These are phyloP conservation scores for Silene coronaria DNA, from an alignment of 179 eudicot genomes.

Conservation along the genomic window DNA sequence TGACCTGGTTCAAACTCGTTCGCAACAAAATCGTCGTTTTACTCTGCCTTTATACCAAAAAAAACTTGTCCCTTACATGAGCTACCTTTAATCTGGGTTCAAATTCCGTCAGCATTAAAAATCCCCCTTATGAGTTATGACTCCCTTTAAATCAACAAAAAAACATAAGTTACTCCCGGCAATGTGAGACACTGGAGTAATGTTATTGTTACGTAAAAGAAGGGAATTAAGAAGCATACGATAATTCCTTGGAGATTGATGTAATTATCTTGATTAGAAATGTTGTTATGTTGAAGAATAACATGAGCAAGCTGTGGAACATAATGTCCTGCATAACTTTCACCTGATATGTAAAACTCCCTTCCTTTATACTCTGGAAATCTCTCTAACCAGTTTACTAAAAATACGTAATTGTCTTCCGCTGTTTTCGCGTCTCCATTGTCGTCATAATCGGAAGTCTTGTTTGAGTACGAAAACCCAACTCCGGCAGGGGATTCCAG, in stretches of 20 bases:
- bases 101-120: too few relatives aligned
- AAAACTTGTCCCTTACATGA: too few relatives aligned
- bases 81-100: too few relatives aligned
- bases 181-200: too few relatives aligned
- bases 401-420: slow-evolving; percentile 39
- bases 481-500: slow-evolving; percentile 65
- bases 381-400: slow-evolving; percentile 52
- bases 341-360: slow-evolving; percentile 59
- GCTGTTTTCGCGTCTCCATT: slow-evolving; percentile 52
- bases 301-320: slow-evolving; percentile 60
- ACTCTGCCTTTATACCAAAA: too few relatives aligned
- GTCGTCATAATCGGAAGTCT: slow-evolving; percentile 34
- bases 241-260: slow-evolving; percentile 57
- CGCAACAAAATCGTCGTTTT: too few relatives aligned
- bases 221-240: slow-evolving; percentile 29
- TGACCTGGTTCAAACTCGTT: too few relatives aligned
- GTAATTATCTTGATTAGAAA: slow-evolving; percentile 28
- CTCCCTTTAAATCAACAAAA: too few relatives aligned
- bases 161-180: too few relatives aligned
- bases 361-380: slow-evolving; percentile 58
- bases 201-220: too few relatives aligned
- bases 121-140: too few relatives aligned
- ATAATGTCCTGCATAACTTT: slow-evolving; percentile 68
- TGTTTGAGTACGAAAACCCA: slow-evolving; percentile 58
- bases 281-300: slow-evolving; percentile 46